Evolutionary conservation across 306 rosid genomes (phyloP), one percentile per base, ranked within the genome.

Genomic region (Prunus fruticosa): DNA sequence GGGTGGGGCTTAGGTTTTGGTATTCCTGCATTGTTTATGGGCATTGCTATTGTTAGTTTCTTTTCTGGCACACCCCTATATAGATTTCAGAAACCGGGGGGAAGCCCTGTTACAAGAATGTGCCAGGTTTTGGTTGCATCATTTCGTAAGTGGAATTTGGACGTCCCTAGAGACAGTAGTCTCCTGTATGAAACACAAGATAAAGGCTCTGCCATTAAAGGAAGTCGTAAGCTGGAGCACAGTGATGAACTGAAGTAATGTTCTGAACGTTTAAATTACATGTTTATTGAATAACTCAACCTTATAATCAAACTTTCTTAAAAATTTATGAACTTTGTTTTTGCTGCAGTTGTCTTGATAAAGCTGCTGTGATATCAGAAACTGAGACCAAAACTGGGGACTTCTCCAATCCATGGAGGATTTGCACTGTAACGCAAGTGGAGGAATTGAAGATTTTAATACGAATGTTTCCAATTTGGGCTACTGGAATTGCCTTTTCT

Each of bases 1-100:
- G 96, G 99, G 58, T 96, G 98, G 99, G 99, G 98, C 41, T 76
- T 96, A 67, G 99, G 99, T 85, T 96, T 96, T 84, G 97, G 98
- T 80, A 92, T 96, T 86, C 99, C 99, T 65, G 90, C 99, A 52
- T 18, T 92, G 75, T 91, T 88, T 73, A 92, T 96, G 99, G 93
- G 81, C 10, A 27, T 91, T 64, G 97, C 99, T 62, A 96, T 96
- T 32, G 76, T 79, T 71, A 92, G 97, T 75, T 96, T 96, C 89
- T 83, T 96, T 80, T 41, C 87, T 3, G 99, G 99, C 67, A 92
- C 98, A 69, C 80, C 91, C 67, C 90, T 92, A 56, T 96, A 92
- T 76, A 89, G 97, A 84, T 96, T 96, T 86, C 99, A 96, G 85
- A 92, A 83, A 75, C 99, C 99, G 3, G 98, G 99, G 43, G 99